Percentiles rank a stretch among this genome's conserved stretches.
Conservation (phyloP, 345 rosid genomes). For the Eucalyptus paniculata region DNA sequence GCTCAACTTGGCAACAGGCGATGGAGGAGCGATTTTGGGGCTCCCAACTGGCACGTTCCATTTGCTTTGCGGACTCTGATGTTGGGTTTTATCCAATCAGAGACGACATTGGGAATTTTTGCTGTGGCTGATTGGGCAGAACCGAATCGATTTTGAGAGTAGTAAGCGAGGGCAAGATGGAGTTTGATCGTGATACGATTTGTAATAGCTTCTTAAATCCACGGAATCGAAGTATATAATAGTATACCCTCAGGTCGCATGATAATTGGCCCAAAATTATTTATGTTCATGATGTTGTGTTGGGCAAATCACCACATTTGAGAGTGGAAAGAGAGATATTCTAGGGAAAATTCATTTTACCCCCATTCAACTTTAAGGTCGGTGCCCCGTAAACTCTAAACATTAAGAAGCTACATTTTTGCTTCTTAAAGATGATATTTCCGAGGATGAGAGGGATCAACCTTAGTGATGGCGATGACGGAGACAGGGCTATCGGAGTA, state of each 20-base stretch:
- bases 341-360: background rate
- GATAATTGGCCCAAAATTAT: background rate
- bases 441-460: background rate
- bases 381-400: background rate
- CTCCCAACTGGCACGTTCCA: conserved; percentile 34
- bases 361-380: background rate
- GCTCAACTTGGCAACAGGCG: conserved; percentile 29
- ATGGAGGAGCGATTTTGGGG: conserved; percentile 25
- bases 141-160: background rate
- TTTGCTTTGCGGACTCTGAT: conserved; percentile 10
- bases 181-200: background rate
- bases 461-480: background rate
- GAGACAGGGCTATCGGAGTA: background rate
- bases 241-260: background rate
- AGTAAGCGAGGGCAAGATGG: background rate
- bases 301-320: background rate
- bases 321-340: background rate
- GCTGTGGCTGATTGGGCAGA: background rate
- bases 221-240: background rate
- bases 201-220: background rate
- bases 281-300: background rate
- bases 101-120: too few relatives aligned
- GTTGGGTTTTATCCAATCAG: background rate
- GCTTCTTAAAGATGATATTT: background rate
- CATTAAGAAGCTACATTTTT: background rate